Evolutionary conservation across 805 yeast genomes (phyloP), one percentile per base, ranked within the genome.

Genomic region (Metschnikowia bowlesiae): DNA sequence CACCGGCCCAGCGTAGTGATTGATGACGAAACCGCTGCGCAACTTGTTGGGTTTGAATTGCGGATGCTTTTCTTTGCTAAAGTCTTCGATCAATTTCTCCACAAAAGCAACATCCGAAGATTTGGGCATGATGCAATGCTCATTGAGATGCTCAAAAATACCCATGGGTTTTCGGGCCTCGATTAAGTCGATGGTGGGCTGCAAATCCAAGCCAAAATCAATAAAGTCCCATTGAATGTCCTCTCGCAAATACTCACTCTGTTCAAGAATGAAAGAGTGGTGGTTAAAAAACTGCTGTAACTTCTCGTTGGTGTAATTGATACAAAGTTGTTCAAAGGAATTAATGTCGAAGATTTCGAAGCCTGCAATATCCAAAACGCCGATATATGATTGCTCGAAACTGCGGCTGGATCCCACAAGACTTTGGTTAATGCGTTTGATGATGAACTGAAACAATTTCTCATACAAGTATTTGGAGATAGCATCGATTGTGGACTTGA

Each of bases 1-100:
- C n/a, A 94, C 99, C 50, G 83, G 84, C 8, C 96, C 97, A 26
- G 99, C 99, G 69, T 94, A 94, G 69, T 94, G 99, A 52, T 86
- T 84, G 18, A 94, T 74, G 6, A 88, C 75, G 61, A 94, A 94
- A 3, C 96, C 96, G 57, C 80, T 82, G 52, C 84, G 78, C 41
- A 84, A 75, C 57, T 86, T 84, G 49, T 90, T 86, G 34, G 94
- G 84, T 57, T 75, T 80, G 66, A 86, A 94, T 62, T 86, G 73
- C 14, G 62, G 53, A 36, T 64, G 64, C 49, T 73, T 71, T 13
- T 67, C 67, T 36, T 61, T 62, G 43, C 77, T 85, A 81, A 95
- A 86, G 48, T 82, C 79, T 11, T 76, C 70, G 35, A 83, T 79
- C 48, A 94, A 71, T 63, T 90, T 91, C 35, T 89, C 90, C 59